phyloP scores from a whole-genome alignment of 2,329 filamentous ascomycete species.

The Sphaerulina musiva region DNA sequence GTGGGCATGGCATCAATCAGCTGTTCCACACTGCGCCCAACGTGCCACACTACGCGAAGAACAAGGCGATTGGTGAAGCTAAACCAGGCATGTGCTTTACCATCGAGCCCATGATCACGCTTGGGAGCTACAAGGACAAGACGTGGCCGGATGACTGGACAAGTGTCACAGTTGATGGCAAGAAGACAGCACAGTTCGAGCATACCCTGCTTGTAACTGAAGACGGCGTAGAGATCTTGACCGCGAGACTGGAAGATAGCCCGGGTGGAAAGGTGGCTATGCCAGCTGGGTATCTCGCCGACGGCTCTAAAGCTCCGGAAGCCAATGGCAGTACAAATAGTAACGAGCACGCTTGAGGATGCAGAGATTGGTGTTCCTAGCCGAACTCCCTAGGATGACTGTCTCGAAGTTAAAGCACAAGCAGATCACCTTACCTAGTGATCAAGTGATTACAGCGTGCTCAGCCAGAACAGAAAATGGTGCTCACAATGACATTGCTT shows the following conservation, averaged over 20 bases:
- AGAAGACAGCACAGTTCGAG: constrained; percentile 87
- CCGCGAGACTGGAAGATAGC: constrained; percentile 63
- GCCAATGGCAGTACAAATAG: constrained; percentile 8
- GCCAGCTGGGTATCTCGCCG: constrained; percentile 19
- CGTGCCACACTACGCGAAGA: constrained; percentile 95
- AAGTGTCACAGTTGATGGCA: constrained; percentile 84
- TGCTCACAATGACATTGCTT: too few species aligned
- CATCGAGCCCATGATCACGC: constrained; percentile 95
- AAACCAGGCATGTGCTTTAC: constrained; percentile 98
- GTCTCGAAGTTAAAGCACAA: background rate
- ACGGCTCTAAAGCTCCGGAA: constrained; percentile 14
- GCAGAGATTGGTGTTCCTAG: too few species aligned
- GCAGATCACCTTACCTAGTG: background rate
- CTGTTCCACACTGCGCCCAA: constrained; percentile 92
- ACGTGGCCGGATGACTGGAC: constrained; percentile 99
- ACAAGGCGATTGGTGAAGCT: constrained; percentile 89
- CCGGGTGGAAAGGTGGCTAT: constrained; percentile 55
- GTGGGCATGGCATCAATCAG: constrained; percentile 89
- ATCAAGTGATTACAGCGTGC: too few species aligned
- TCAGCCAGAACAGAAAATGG: too few species aligned
- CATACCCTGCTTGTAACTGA: constrained; percentile 80
- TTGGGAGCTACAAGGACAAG: constrained; percentile 84
- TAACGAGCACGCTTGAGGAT: constrained; percentile 1
- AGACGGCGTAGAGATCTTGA: constrained; percentile 73
- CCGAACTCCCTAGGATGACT: background rate